phyloP scores from a whole-genome alignment of 805 yeast genomes.

The Teunomyces atbi region DNA sequence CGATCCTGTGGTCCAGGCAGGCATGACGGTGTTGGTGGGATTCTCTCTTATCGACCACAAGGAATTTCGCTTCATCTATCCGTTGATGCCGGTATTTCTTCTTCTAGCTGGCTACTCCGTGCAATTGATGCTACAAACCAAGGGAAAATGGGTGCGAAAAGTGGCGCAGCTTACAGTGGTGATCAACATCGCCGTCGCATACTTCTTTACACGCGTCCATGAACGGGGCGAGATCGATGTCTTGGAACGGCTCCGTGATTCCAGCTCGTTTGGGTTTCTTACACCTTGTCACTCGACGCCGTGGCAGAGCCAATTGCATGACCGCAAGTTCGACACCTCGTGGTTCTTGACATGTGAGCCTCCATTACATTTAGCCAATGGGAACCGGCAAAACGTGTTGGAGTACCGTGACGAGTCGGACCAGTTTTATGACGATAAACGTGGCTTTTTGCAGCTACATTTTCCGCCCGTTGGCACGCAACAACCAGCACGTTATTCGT shows the following conservation, averaged over 20 bases:
- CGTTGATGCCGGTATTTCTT: conserved; percentile 73
- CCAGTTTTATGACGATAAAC: conserved; percentile 67
- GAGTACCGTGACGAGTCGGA: conserved; percentile 86
- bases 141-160: background rate
- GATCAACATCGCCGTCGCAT: conserved; percentile 42
- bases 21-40: conserved; percentile 45
- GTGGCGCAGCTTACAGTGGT: conserved; percentile 2
- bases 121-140: background rate
- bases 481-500: conserved; percentile 31
- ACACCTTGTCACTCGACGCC: conserved; percentile 99
- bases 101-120: conserved; percentile 40
- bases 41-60: conserved; percentile 78
- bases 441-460: conserved; percentile 49
- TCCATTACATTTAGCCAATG: conserved; percentile 50
- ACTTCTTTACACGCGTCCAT: conserved; percentile 62
- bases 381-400: conserved; percentile 23
- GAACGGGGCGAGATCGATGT: conserved; percentile 85
- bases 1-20: conserved; percentile 19
- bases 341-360: conserved; percentile 95
- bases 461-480: conserved; percentile 41
- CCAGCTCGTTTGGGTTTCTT: conserved; percentile 68
- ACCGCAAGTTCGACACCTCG: conserved; percentile 40
- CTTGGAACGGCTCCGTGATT: conserved; percentile 48
- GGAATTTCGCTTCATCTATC: conserved; percentile 87
- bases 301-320: conserved; percentile 81